Evolutionary conservation across 2,329 filamentous ascomycete genomes (phyloP), one percentile per base, ranked within the genome.

Genomic region (Penicillium sp.): DNA sequence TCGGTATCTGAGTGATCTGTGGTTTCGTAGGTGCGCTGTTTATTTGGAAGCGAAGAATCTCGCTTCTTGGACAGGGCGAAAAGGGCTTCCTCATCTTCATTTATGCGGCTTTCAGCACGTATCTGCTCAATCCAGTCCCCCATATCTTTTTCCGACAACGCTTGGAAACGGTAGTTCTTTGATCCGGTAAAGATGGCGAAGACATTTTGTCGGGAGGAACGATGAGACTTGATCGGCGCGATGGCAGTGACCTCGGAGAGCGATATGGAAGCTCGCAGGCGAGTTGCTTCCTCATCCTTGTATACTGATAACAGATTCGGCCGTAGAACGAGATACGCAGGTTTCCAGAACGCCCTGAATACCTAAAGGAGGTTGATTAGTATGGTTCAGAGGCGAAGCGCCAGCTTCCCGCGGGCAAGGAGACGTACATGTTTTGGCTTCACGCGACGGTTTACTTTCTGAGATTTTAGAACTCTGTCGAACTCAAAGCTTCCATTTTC

Each of bases 401-500:
- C 38, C 30, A 41, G 51, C 56, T 26, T 62, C 35, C 35, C 52
- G 66, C 29, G 61, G 52, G 29, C 17, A 29, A 46, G 57, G 17
- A 15, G 41, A 64, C 71, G 64, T 78, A 93, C 92, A 89, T 96
- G 97, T 63, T 94, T 98, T 82, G 94, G 97, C 71, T 93, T 90
- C 19, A 93, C 96, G 69, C 94, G 88, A 79, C 96, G 96, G 73
- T 91, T 86, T 45, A 97, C 88, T 68, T 90, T 90, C 62, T 94
- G 93, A 61, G 90, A 88, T 81, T 96, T 98, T 76, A 98, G 86
- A 59, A 98, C 91, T 55, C 93, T 90, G 77, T 99, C 95, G 73
- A 96, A 96, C 73, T 95, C 93, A 76, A 97, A 99, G 77, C 92
- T 95, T 65, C 95, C 95, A 77, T 96, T 93, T 77, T 96, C 90